Evolutionary conservation across 2,329 filamentous ascomycete species (phyloP), one percentile per base, ranked within the genome.

Genomic region (Fusarium dimerum): DNA sequence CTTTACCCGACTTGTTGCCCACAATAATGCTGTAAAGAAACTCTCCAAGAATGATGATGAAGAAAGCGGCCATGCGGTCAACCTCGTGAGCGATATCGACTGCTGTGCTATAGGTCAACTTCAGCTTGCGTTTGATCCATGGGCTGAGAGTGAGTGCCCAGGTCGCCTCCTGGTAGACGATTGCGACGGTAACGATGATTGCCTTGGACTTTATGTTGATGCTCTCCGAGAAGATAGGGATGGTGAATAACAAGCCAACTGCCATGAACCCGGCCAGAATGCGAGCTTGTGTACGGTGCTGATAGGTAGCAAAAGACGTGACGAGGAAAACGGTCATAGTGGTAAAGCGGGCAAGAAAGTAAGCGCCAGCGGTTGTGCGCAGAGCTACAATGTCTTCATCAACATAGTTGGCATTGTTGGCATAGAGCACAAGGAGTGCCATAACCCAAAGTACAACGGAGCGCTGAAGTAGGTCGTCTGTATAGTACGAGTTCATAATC

Each of bases 401-500:
- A 16, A 73, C 76, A 1, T 68, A 59, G 4, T 70, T 69, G 6
- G 77, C 76, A 47, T 79, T 79, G 63, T 79, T 79, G 40, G 70
- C 69, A 57, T 78, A 79, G 15, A 79, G 68, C 5, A 80, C 73
- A 15, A 79, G 65, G 6, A 77, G 61, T 3, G 76, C 74, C 77
- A 79, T 79, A 49, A 79, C 70, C 75, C 76, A 79, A n/a, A 79
- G 69, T 48, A 79, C 76, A 26, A 76, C 61, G 30, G 77, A 60
- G 8, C 77, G 73, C 59, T 80, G 77, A 2, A 71, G 55, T 17
- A 80, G 60, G 56, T 80, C 78, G 54, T 80, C 77, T 47, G 76
- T 78, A 63, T 79, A 79, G 65, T 77, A 80, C 8, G 74, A 76
- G 63, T 80, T 80, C 75, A 79, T 79, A 50, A 79, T 66, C 63